phyloP scores from a whole-genome alignment of 306 rosid species.

The Trifolium subterraneum region DNA sequence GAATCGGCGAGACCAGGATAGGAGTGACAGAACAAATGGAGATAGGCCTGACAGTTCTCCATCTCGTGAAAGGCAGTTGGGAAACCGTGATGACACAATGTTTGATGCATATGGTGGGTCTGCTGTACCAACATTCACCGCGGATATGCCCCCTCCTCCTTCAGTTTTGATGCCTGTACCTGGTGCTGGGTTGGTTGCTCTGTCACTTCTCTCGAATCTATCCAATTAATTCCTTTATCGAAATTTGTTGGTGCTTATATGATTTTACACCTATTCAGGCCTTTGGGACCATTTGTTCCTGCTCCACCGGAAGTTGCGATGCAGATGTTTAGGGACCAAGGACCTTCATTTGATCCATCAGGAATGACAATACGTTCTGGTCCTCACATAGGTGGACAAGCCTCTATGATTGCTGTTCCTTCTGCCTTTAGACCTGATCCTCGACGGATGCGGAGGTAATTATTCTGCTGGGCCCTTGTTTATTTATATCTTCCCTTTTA shows the following conservation, averaged over 20 bases:
- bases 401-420: constrained; percentile 81
- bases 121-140: constrained; percentile 60
- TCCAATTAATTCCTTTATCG: constrained; percentile 1
- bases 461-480: constrained; percentile 11
- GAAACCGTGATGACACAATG: constrained; percentile 85
- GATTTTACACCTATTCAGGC: constrained; percentile 59
- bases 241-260: constrained; percentile 34
- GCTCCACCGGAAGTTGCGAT: constrained; percentile 99
- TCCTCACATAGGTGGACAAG: constrained; percentile 82
- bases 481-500: constrained; percentile 9
- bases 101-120: constrained; percentile 78
- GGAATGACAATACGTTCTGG: constrained; percentile 85
- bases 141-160: constrained; percentile 87
- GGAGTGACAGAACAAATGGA: constrained; percentile 64
- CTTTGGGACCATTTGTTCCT: constrained; percentile 98
- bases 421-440: constrained; percentile 87
- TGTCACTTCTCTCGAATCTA: constrained; percentile 8
- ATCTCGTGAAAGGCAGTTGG: constrained; percentile 69
- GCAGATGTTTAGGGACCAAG: constrained; percentile 98
- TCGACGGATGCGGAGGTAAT: constrained; percentile 86
- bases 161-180: constrained; percentile 98
- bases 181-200: constrained; percentile 90
- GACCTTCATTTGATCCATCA: constrained; percentile 80
- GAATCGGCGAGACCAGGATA: constrained; percentile 75
- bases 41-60: constrained; percentile 77